Base-by-base conservation (phyloP, 352 stramenopile species). In the Globisporangium viniferum region DNA sequence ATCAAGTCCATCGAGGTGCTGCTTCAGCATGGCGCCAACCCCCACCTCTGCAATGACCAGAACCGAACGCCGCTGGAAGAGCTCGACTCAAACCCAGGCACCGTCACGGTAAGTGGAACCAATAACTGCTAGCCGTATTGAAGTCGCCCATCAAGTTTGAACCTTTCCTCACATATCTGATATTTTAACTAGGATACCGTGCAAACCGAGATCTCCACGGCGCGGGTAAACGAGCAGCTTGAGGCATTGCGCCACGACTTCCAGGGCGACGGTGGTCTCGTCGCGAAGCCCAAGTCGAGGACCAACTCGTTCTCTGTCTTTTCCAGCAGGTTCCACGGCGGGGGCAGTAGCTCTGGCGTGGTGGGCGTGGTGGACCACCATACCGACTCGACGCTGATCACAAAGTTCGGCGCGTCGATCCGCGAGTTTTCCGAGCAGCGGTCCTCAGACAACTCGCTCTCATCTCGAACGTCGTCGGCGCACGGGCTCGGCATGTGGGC, bases 1-100 rank as follows among this genome's bases (percentile, higher is more conserved):
- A 62, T 92, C 39, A 82, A 76, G 59, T 84, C 76, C 15, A 68
- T 90, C 57, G 80, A 88, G 54, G 53, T 88, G 12, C 67, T 94
- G 3, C 74, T 94, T 2, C 84, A 91, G 56, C 62, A 82, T 20
- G 84, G 84, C 9, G 86, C 84, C 8, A 69, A 94, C 59, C 77
- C 81, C 9, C 75, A 64, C 57, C 70, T 90, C 24, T 77, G 74
- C 22, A 94, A 94, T 63, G 81, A 89, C 44, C 79, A 90, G 84
- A 90, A 87, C 29, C 83, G 74, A 5, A 92, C 82, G 27, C 80
- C 84, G 5, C 67, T 92, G 0, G 82, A 91, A 62, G 84, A 90
- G 57, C 71, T 91, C 12, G 76, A 92, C 63, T 67, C 72, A 0
- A 61, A 66, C 14, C 59, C 72, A 2, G 62, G 60, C 46, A 64